Evolutionary conservation across 148 eudicot genomes (phyloP), one percentile per base, ranked within the genome.

Genomic region (Rhododendron ferrugineum): DNA sequence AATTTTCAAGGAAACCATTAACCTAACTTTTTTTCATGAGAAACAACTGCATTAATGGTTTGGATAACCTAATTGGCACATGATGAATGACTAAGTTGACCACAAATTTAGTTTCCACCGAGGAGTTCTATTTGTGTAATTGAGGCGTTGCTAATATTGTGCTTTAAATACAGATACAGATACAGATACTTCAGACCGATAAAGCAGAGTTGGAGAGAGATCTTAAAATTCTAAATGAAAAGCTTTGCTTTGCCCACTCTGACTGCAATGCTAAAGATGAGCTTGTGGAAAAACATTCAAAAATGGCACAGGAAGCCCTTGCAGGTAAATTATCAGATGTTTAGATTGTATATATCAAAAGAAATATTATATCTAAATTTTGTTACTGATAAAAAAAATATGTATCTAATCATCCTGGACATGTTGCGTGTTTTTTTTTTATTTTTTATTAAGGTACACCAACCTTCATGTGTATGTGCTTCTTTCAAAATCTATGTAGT

Each of bases 291-390:
- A 92, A 92, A 87, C 93, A 97, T 86, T 86, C 91, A 16, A 90
- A 92, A 88, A 91, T 93, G 90, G 96, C 98, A 68, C 91, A 95
- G 85, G 99, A 97, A 80, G 98, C 96, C 40, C 92, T 93, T 85
- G 91, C 94, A 89, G 98, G 99, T 97, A 44, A 81, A 64, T 6
- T 68, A 50, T 11, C 26, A 2, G 40, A 47, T 32, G 7, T 46
- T 81, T 58, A 20, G 50, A 47, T 20, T 70, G 28, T 22, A 18
- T 32, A n/a, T 26, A 34, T 83, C 50, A 18, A 83, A 64, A n/a
- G 8, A 58, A 20, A 23, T n/a, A 6, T 22, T n/a, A 28, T 64
- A 64, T 64, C 30, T n/a, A 64, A 70, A 32, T 70, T 28, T 70
- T 70, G 64, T 58, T 11, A 30, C 34, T 70, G 70, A 10, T 14